phyloP scores from a whole-genome alignment of 495 filamentous ascomycete species.

The Trichoderma asperelloides region DNA sequence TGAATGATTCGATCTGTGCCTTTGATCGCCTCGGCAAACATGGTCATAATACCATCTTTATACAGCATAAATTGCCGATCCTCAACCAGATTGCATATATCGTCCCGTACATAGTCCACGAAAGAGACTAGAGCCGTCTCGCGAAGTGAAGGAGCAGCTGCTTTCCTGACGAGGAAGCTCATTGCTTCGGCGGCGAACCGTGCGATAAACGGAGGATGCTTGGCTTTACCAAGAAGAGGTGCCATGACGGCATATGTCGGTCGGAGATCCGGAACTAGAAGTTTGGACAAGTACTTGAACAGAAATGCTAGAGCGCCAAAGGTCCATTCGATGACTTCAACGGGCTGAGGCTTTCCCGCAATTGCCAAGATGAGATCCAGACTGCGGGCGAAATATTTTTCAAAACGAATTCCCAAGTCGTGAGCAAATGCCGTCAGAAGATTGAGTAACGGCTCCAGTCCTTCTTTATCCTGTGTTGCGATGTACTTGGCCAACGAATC shows the following conservation, averaged over 20 bases:
- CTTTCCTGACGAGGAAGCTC: slow-evolving; percentile 87
- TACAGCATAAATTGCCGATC: slow-evolving; percentile 51
- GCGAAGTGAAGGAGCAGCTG: slow-evolving; percentile 62
- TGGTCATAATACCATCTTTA: slow-evolving; percentile 77
- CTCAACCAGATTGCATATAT: slow-evolving; percentile 47
- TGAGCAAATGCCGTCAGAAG: slow-evolving; percentile 84
- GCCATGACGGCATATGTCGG: slow-evolving; percentile 76
- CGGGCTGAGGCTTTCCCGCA: slow-evolving; percentile 39
- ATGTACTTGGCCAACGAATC: slow-evolving; percentile 69
- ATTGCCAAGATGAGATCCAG: slow-evolving; percentile 56
- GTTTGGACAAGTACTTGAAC: slow-evolving; percentile 88
- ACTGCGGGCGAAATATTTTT: slow-evolving; percentile 59
- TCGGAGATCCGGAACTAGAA: slow-evolving; percentile 75
- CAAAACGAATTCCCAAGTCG: slow-evolving; percentile 81
- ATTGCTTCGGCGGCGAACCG: slow-evolving; percentile 91
- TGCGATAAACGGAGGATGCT: slow-evolving; percentile 73
- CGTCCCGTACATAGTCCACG: slow-evolving; percentile 56
- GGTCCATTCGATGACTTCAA: slow-evolving; percentile 91
- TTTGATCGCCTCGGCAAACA: slow-evolving; percentile 83
- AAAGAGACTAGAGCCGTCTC: slow-evolving; percentile 63
- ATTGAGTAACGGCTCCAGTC: slow-evolving; percentile 76
- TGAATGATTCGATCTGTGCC: slow-evolving; percentile 71
- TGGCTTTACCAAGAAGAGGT: slow-evolving; percentile 74
- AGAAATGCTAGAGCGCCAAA: slow-evolving; percentile 91
- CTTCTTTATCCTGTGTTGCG: slow-evolving; percentile 59